Evolutionary conservation across 371 early-diverging fungal species (phyloP).

Genomic region (Mucor ambiguus): DNA sequence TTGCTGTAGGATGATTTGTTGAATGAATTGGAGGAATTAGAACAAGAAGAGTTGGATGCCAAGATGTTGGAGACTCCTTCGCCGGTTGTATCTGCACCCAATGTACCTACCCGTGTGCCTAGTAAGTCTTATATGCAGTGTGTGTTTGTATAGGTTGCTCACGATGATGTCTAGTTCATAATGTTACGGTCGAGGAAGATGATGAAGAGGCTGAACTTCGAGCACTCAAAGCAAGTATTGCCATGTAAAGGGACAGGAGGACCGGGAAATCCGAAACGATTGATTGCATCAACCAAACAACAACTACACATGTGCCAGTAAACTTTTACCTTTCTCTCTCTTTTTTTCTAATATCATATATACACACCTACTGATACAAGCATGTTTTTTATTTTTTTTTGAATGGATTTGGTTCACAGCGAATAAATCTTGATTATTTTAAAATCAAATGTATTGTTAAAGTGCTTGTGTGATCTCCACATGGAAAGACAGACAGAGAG

Average conservation of each 20-base stretch:
- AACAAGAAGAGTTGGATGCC: conserved; percentile 92
- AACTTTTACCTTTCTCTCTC: not conserved
- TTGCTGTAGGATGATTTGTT: conserved; percentile 78
- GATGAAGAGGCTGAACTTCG: conserved; percentile 90
- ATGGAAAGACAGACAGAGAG: not conserved
- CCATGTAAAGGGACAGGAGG: conserved; percentile 26
- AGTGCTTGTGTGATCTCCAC: not conserved
- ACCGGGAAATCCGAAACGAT: not conserved
- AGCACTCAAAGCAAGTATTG: conserved; percentile 81
- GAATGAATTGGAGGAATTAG: conserved; percentile 91
- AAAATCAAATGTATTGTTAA: not conserved
- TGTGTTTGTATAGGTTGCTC: not conserved
- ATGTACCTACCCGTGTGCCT: conserved; percentile 65
- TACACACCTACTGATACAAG: conserved; percentile 1
- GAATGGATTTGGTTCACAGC: not conserved
- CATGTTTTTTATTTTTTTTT: not conserved
- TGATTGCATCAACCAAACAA: not conserved
- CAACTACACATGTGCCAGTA: not conserved
- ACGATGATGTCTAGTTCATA: conserved; percentile 5
- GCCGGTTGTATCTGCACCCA: conserved; percentile 64
- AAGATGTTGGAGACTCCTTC: conserved; percentile 81
- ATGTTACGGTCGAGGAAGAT: conserved; percentile 57
- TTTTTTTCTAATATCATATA: not conserved
- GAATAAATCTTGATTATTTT: not conserved
- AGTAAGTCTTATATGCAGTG: conserved; percentile 46